Base-by-base conservation (phyloP, 2,329 filamentous ascomycete species). In the Nannizziopsis barbatae region DNA sequence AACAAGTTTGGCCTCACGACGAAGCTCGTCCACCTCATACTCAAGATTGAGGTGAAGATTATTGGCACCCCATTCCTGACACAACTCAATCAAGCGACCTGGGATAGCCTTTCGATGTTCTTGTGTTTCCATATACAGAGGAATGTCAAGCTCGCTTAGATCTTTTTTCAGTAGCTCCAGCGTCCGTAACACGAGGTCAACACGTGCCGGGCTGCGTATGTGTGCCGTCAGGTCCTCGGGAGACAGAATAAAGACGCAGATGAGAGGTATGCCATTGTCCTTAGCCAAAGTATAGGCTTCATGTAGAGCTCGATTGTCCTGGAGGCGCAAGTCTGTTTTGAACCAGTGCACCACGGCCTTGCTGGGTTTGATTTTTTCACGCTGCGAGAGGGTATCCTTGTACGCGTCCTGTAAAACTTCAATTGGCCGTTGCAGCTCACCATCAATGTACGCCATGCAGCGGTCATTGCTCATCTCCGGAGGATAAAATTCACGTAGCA, bases 11-110 rank as follows among this genome's bases (percentile, higher is more conserved):
- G 80, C 79, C 58, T 95, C 89, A 5, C 88, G 74, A 38, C 88
- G 73, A 50, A 95, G 66, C 66, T 95, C 89, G 60, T 95, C 89
- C 0, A 93, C 86, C 63, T 95, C 89, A 58, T 94, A 95, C 62
- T 95, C 88, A 50, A 88, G 79, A 60, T 94, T 95, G 42, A 84
- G 80, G 58, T 80, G 93, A 2, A 95, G 55, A 58, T 92, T 84
- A 42, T 74, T 81, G 0, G 79, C 83, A 0, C 77, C 77, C 87
- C 86, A 95, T 52, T 79, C 69, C 27, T 77, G 69, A 62, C 84
- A 77, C 36, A 89, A 68, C 45, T 81, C 75, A 1, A 84, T 56
- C 8, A 95, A 71, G 3, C 80, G 71, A 1, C 62, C 63, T 0
- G 81, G 76, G 0, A 92, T 71, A 1, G 72, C 65, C 53, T 74